These are phyloP conservation scores for Zychaea mexicana DNA, from an alignment of 371 early-diverging fungal genomes.

Conservation along the genomic window DNA sequence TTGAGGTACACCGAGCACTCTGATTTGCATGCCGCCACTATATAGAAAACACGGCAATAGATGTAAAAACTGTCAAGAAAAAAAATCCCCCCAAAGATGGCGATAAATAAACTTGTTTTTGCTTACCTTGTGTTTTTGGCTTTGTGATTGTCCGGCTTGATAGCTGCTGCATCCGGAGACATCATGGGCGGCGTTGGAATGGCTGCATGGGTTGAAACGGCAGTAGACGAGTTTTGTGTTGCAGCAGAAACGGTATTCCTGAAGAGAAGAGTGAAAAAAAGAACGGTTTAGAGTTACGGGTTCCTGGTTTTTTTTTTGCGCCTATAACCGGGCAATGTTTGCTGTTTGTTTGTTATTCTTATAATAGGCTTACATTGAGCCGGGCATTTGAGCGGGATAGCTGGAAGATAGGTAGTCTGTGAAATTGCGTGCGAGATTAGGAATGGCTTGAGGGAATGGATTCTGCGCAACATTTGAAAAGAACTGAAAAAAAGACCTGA, in stretches of 20 bases:
- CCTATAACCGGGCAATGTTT: no score
- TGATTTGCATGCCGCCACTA: constrained; percentile 45
- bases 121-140: constrained; percentile 7
- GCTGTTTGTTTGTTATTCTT: background rate
- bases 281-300: no score
- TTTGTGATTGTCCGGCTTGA: constrained; percentile 9
- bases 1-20: constrained; percentile 76
- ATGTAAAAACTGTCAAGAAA: background rate
- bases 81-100: no score
- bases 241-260: background rate
- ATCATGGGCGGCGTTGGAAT: constrained; percentile 4
- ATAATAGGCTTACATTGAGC: constrained; percentile 31
- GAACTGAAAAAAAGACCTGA: constrained; percentile 25
- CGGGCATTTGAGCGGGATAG: constrained; percentile 37
- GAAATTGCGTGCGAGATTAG: constrained; percentile 50
- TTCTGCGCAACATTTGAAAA: constrained; percentile 52
- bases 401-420: constrained; percentile 47
- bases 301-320: no score
- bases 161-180: background rate
- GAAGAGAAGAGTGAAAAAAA: background rate
- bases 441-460: constrained; percentile 50
- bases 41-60: background rate
- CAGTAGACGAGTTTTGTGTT: background rate
- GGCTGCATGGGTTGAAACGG: constrained; percentile 5
- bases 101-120: no score